Evolutionary conservation across 1,284 basidiomycete genomes (phyloP).

Genomic region (Mycena sp.): DNA sequence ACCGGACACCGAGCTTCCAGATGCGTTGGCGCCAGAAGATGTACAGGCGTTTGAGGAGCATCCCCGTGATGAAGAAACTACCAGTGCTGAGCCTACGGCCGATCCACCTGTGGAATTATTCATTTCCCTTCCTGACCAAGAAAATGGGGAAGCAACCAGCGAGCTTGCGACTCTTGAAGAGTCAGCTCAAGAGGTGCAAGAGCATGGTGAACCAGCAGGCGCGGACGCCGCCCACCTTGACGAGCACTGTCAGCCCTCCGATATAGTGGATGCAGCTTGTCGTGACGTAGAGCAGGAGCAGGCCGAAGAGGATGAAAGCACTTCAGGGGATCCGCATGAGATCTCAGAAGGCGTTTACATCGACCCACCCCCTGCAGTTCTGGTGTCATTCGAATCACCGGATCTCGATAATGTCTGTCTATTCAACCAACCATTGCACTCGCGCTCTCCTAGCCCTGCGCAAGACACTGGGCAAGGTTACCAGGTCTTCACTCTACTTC

Average conservation of each 20-base stretch:
- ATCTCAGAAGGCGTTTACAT: slow-evolving; percentile 77
- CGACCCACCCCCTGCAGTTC: slow-evolving; percentile 77
- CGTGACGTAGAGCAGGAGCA: slow-evolving; percentile 24
- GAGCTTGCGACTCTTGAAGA: slow-evolving; percentile 1
- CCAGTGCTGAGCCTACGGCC: not conserved
- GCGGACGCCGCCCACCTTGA: slow-evolving; percentile 17
- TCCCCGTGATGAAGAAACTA: slow-evolving; percentile 8
- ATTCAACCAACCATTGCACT: slow-evolving; percentile 62
- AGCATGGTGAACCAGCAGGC: not conserved
- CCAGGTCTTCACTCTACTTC: slow-evolving; percentile 50
- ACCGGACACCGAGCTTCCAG: slow-evolving; percentile 26
- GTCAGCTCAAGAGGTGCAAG: not conserved
- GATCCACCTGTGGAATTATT: slow-evolving; percentile 5
- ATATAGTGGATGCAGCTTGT: slow-evolving; percentile 18
- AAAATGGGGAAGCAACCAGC: slow-evolving; percentile 9
- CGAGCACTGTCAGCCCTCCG: slow-evolving; percentile 18
- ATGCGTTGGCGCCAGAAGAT: slow-evolving; percentile 12
- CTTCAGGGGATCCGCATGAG: slow-evolving; percentile 64
- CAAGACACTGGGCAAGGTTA: slow-evolving; percentile 23
- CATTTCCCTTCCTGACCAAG: slow-evolving; percentile 8
- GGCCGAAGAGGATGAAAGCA: slow-evolving; percentile 7
- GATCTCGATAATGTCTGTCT: slow-evolving; percentile 58
- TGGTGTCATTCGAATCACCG: slow-evolving; percentile 59
- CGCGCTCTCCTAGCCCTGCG: slow-evolving; percentile 39
- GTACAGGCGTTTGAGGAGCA: slow-evolving; percentile 12